Percentiles rank a stretch among this genome's conserved stretches.
Conservation (phyloP, 495 filamentous ascomycete species). For the Daldinia bambusicola region DNA sequence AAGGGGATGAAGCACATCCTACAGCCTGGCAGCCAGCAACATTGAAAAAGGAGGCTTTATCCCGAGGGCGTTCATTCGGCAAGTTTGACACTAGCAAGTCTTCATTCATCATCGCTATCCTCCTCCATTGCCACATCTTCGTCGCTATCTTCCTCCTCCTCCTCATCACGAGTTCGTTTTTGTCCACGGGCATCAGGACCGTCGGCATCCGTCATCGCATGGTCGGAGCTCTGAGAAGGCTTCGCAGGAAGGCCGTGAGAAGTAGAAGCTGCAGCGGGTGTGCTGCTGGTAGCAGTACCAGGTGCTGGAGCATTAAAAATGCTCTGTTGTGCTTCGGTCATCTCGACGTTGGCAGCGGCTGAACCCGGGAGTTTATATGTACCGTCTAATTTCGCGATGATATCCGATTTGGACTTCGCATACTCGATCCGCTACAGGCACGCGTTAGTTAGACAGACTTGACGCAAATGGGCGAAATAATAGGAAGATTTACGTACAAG, state of each 20-base stretch:
- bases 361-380: slow-evolving; percentile 76
- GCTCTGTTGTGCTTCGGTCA: slow-evolving; percentile 81
- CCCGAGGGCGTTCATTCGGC: slow-evolving; percentile 2
- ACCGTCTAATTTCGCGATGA: slow-evolving; percentile 88
- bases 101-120: slow-evolving; percentile 67
- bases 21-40: not conserved
- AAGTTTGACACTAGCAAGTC: slow-evolving; percentile 10
- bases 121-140: slow-evolving; percentile 61
- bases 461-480: slow-evolving; percentile 1
- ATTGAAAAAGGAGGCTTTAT: not conserved
- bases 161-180: slow-evolving; percentile 79
- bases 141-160: slow-evolving; percentile 67
- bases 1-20: slow-evolving; percentile 1
- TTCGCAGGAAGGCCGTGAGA: slow-evolving; percentile 55
- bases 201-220: slow-evolving; percentile 56
- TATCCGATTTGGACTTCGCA: slow-evolving; percentile 84
- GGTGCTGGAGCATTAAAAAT: slow-evolving; percentile 79
- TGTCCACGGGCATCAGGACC: slow-evolving; percentile 58
- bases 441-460: slow-evolving; percentile 39
- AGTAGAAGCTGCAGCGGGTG: slow-evolving; percentile 52
- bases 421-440: slow-evolving; percentile 80
- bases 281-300: slow-evolving; percentile 46
- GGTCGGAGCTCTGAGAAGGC: slow-evolving; percentile 52
- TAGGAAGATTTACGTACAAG: slow-evolving; percentile 68
- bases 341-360: slow-evolving; percentile 63